Evolutionary conservation across 306 rosid species (phyloP), one percentile per base, ranked within the genome.

Genomic region (Delonix regia): DNA sequence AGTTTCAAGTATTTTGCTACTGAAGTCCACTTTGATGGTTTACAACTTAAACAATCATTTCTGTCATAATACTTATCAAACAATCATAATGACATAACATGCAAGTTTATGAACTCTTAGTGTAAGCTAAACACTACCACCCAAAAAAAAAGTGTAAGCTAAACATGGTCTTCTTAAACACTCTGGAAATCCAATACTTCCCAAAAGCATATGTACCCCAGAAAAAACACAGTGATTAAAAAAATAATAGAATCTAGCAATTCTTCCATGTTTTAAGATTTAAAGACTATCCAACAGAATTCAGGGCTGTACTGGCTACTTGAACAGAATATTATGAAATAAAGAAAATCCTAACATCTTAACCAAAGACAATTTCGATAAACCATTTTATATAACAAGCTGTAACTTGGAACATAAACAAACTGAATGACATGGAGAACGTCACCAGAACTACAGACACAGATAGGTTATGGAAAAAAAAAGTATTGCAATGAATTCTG

Each of bases 331-430:
- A 53, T 71, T 42, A 41, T 30, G 12, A 28, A 63, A 79, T 59
- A 59, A 44, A 62, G 47, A 61, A 62, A 62, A 42, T 30, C 74
- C 56, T 59, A 39, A 60, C 19, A 33, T 44, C 53, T 53, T 36
- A 59, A 64, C 52, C 28, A 13, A 76, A 48, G 66, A 69, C 49
- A 63, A 76, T 9, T 65, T 66, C 22, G 52, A 65, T 16, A 66
- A 68, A 72, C 36, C 39, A 73, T 22, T 44, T 76, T 73, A 2
- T 42, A 42, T 18, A 48, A 45, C 41, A 24, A 47, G 66, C 24
- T 65, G 59, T 64, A 33, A 74, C 34, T 42, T 64, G 33, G 41
- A 62, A 78, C 49, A 83, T 39, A 78, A 52, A 79, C 74, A 77
- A 69, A 66, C 10, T 64, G 53, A 63, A 13, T 19, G 73, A 65